Evolutionary conservation across 2,329 filamentous ascomycete genomes (phyloP).

Genomic region (Aureobasidium lini): DNA sequence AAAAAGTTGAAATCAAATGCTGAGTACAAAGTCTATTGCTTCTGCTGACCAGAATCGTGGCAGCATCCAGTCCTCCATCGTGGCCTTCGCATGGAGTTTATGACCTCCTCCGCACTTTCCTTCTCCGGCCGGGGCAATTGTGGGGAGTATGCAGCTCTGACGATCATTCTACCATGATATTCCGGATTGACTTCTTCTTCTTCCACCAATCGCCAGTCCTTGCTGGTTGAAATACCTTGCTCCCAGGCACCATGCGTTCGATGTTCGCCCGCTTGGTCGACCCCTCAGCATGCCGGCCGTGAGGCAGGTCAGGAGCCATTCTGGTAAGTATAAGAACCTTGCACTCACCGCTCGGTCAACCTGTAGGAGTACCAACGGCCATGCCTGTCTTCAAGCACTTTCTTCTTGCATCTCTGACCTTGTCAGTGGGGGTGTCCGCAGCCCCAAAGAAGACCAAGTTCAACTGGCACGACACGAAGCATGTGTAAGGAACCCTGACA

Average conservation of each 20-base stretch:
- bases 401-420: neutral
- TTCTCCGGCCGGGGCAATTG: neutral
- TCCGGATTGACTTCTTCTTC: neutral
- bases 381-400: neutral
- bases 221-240: neutral
- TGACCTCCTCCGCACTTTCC: neutral
- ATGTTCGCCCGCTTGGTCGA: neutral
- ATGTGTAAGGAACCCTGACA: neutral
- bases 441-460: constrained; percentile 12
- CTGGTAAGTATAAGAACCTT: neutral
- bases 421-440: neutral
- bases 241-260: neutral
- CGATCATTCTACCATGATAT: neutral
- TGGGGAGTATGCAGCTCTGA: neutral
- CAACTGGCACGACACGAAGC: constrained; percentile 17
- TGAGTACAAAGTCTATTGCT: neutral
- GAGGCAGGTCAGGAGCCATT: neutral
- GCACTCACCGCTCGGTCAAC: neutral
- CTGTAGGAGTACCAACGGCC: neutral
- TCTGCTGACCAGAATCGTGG: neutral
- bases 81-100: neutral
- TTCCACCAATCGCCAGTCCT: neutral
- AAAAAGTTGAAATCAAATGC: constrained; percentile 3
- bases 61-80: neutral
- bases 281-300: neutral